A percentile compares a stretch with the other conserved stretches of the same genome.
Conservation (phyloP, 164 flowering plant genomes). For the Macadamia tetraphylla region DNA sequence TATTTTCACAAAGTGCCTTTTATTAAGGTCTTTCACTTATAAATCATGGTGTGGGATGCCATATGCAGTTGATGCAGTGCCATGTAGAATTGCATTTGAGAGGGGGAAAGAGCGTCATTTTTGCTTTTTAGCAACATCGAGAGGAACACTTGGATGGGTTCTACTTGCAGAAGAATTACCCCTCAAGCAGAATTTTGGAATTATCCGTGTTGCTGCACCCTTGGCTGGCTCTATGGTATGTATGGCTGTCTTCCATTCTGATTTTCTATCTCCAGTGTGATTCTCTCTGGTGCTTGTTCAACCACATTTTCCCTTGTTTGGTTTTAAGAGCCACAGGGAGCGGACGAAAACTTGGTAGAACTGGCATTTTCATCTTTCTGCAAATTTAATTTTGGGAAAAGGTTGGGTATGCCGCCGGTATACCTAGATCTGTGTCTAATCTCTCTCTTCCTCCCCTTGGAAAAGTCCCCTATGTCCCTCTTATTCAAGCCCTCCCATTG, state of each 20-base stretch:
- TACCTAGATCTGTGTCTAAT: too few species aligned
- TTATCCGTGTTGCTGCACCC: constrained; percentile 81
- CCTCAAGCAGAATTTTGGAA: constrained; percentile 45
- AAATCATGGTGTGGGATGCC: constrained; percentile 10
- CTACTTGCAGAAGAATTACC: constrained; percentile 79
- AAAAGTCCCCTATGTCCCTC: too few species aligned
- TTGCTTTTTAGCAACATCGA: constrained; percentile 57
- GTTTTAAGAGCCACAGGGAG: neutral
- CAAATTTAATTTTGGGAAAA: neutral
- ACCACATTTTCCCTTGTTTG: neutral
- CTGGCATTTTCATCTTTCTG: neutral
- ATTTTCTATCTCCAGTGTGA: constrained; percentile 1
- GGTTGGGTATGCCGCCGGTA: too few species aligned
- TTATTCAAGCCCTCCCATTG: too few species aligned
- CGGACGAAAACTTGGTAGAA: neutral
- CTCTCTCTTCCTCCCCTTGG: too few species aligned
- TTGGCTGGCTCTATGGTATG: constrained; percentile 86
- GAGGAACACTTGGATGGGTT: constrained; percentile 79
- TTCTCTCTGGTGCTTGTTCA: neutral
- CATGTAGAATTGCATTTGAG: constrained; percentile 97
- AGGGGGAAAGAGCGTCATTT: constrained; percentile 94
- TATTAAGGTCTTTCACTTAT: neutral
- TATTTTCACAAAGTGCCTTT: neutral
- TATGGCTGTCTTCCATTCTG: constrained; percentile 1
- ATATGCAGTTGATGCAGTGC: constrained; percentile 79